Base-by-base conservation (phyloP, 2,329 filamentous ascomycete genomes). In the Aspergillus nomiae region DNA sequence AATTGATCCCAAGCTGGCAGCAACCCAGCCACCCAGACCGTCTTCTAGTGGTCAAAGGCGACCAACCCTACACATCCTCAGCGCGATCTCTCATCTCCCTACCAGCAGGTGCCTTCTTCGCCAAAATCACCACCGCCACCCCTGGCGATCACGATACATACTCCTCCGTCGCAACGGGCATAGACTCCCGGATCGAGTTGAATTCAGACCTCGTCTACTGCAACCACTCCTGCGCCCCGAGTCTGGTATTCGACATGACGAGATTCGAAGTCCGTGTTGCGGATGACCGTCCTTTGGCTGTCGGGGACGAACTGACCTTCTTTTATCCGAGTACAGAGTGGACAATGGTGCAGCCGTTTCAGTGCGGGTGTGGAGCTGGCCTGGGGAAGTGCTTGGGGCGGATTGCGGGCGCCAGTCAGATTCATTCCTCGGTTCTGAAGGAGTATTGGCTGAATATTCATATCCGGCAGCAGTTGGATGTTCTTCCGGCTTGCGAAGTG, bases 191-290 rank as follows among this genome's bases (percentile, higher is more conserved):
- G 69, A 81, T 85, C 64, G 82, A 85, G 62, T 76, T 85, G 1
- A 84, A 84, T 71, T 80, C 76, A 65, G 83, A 84, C 64, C 74
- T 85, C 16, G 77, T 85, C 14, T 85, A 81, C 72, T 78, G 82
- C 73, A 86, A 85, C 73, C 83, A 85, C 73, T 81, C 78, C 21
- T 85, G 82, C 70, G 69, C 69, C 24, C 84, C 84, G 2, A 78
- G 77, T 11, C 64, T 85, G 6, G 77, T 83, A 32, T 83, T 85
- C 66, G 82, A 85, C 67, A 83, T 83, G 63, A 55, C 63, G 19
- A 65, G 66, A 43, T 62, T 68, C 46, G 72, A 75, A 45, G 65
- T 71, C 11, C 69, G 73, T 10, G 72, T 76, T 3, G 69, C 68
- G 1, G 68, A 73, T 46, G 66, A 77, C 64, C 65, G 72, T 30